Conservation (phyloP, 2,329 filamentous ascomycete species). For the Penicillium sp. region DNA sequence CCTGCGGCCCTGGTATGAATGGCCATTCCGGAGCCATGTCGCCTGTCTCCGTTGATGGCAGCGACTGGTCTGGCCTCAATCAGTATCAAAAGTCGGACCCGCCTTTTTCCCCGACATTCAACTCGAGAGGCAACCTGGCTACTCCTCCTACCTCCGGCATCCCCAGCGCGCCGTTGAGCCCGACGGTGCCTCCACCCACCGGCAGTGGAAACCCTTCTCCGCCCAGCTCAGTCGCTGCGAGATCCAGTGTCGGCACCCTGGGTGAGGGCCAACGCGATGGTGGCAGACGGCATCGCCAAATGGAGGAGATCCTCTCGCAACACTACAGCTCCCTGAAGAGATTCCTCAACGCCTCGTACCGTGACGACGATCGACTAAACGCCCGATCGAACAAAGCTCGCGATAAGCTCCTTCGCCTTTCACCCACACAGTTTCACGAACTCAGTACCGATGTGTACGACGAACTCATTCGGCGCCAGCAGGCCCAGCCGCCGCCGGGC, state of each 20-base stretch:
- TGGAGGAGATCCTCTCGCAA: slow-evolving; percentile 68
- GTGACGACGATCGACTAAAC: slow-evolving; percentile 72
- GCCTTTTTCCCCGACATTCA: slow-evolving; percentile 46
- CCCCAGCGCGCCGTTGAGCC: slow-evolving; percentile 53
- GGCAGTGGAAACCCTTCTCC: slow-evolving; percentile 63
- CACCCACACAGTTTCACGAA: slow-evolving; percentile 90
- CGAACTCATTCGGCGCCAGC: slow-evolving; percentile 82
- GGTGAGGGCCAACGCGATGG: slow-evolving; percentile 56
- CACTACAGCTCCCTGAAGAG: slow-evolving; percentile 77
- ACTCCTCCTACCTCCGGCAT: slow-evolving; percentile 65
- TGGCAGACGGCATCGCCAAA: slow-evolving; percentile 51
- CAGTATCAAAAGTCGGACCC: slow-evolving; percentile 55
- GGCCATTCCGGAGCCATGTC: slow-evolving; percentile 71
- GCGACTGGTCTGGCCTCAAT: slow-evolving; percentile 71
- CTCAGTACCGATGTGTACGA: slow-evolving; percentile 97
- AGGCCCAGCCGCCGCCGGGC: slow-evolving; percentile 50
- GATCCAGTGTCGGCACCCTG: slow-evolving; percentile 73
- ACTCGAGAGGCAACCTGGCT: slow-evolving; percentile 51
- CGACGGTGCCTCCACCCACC: slow-evolving; percentile 47
- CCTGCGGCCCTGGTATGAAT: slow-evolving; percentile 54
- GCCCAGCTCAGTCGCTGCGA: slow-evolving; percentile 71
- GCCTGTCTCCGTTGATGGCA: slow-evolving; percentile 74
- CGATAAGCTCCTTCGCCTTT: slow-evolving; percentile 88
- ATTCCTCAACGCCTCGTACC: slow-evolving; percentile 65
- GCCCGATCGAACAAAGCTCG: slow-evolving; percentile 80